phyloP scores from a whole-genome alignment of 2,329 filamentous ascomycete genomes.

The Aureobasidium uvarum region DNA sequence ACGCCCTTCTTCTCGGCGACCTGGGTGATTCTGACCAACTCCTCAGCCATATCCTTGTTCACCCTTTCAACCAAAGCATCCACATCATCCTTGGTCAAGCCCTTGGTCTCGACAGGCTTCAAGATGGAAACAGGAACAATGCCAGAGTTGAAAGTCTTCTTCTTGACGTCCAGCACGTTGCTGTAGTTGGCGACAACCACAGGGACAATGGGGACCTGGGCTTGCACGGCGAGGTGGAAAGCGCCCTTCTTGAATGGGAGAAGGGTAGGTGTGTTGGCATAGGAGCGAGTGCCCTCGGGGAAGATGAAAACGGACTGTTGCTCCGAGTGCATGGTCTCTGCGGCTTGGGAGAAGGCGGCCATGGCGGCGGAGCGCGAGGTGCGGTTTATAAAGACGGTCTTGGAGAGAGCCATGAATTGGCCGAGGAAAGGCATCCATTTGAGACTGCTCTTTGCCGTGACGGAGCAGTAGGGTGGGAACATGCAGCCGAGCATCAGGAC shows the following conservation, averaged over 20 bases:
- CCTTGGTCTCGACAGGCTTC: slow-evolving; percentile 73
- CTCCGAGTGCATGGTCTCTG: slow-evolving; percentile 69
- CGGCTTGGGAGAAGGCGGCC: slow-evolving; percentile 80
- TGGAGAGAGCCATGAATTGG: slow-evolving; percentile 85
- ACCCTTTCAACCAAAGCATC: slow-evolving; percentile 67
- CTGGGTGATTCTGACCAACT: slow-evolving; percentile 45
- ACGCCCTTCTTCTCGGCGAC: slow-evolving; percentile 30
- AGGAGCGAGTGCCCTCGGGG: slow-evolving; percentile 89
- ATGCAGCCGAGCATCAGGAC: slow-evolving; percentile 85
- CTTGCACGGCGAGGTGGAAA: slow-evolving; percentile 93
- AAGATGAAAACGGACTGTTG: slow-evolving; percentile 76
- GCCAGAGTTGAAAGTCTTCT: slow-evolving; percentile 44
- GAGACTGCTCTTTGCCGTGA: slow-evolving; percentile 87
- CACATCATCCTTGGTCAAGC: slow-evolving; percentile 72
- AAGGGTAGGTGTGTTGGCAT: slow-evolving; percentile 74
- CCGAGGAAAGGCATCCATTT: slow-evolving; percentile 79
- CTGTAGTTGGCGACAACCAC: slow-evolving; percentile 57
- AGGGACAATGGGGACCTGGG: slow-evolving; percentile 88
- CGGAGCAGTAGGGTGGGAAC: slow-evolving; percentile 87
- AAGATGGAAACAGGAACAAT: slow-evolving; percentile 67
- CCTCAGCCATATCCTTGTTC: slow-evolving; percentile 72
- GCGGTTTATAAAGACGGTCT: slow-evolving; percentile 94
- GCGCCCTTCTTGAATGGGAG: slow-evolving; percentile 99
- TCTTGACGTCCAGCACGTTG: slow-evolving; percentile 49
- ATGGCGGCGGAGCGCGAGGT: slow-evolving; percentile 78